Conservation (phyloP, 1,284 basidiomycete species). For the Cerrena zonata region DNA sequence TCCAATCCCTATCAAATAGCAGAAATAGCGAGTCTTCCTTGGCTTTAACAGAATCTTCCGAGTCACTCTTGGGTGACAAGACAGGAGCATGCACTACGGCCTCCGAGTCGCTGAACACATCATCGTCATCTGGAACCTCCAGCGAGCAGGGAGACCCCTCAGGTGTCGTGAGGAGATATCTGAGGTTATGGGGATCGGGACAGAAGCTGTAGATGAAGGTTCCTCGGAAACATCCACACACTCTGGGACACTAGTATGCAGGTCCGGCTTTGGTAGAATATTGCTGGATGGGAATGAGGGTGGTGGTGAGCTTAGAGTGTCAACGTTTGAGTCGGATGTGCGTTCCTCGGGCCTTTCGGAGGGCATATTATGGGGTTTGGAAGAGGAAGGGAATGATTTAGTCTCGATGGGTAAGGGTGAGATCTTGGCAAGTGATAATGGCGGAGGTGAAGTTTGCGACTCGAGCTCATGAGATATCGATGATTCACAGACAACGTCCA, state of each 20-base stretch:
- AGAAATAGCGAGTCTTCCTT: background rate
- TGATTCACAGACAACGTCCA: background rate
- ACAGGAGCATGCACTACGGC: background rate
- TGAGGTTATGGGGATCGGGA: background rate
- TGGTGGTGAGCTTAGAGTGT: no score
- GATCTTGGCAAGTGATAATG: background rate
- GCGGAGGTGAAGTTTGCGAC: background rate
- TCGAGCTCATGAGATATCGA: background rate
- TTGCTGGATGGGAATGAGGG: no score
- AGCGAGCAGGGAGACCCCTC: background rate
- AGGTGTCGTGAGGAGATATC: background rate
- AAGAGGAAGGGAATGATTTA: no score
- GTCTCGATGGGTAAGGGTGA: background rate
- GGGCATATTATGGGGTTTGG: no score
- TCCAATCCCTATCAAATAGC: background rate
- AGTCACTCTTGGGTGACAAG: background rate
- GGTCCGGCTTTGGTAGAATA: no score
- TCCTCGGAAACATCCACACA: background rate
- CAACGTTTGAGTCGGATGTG: no score
- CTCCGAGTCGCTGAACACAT: background rate
- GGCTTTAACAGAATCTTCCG: no score
- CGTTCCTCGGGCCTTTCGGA: no score
- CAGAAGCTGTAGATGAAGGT: background rate
- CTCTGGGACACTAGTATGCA: background rate
- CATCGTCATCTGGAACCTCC: background rate